Base-by-base conservation (phyloP, 495 filamentous ascomycete species). In the Penicillium odoratum region DNA sequence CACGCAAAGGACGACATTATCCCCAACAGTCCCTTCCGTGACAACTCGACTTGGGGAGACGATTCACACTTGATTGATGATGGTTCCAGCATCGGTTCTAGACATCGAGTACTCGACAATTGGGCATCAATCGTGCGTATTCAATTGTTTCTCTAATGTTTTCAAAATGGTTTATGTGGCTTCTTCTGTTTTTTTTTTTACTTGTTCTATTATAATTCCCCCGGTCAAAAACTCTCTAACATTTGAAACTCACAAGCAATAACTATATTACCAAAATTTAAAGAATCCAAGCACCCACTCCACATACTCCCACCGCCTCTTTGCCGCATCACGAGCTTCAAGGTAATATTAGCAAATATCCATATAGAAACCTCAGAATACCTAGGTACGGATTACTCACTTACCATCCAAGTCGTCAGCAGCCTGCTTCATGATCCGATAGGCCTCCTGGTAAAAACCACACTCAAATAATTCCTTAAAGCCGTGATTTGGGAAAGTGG, bases 1-100 rank as follows among this genome's bases (percentile, higher is more conserved):
- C 25, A 30, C 5, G 28, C 46, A 48, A 28, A 48, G 21, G 46
- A 48, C n/a, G n/a, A n/a, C 25, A 48, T 31, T 31, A n/a, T 31
- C 7, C 18, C 45, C 0, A 28, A 7, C 28, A 48, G 46, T 30
- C 46, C 46, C 11, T 48, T 48, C 46, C 46, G 28, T 29, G 46
- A 48, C 28, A 31, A 31, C 16, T 48, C 46, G 15, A 31, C 28
- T 4, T 48, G 46, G n/a, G 46, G 46, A 16, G 46, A 48, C 46
- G 46, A 48, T 4, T 30, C 46, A 16, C 46, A 48, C 8, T 31
- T 48, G 46, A 48, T 48, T 48, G 46, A 48, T 15, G 46, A 48
- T 48, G 46, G 46, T 7, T 48, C 46, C 7, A 48, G 46, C 11
- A 31, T 48, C 46, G 5, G 5, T 48, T 48, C 46, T 30, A 28